phyloP scores from a whole-genome alignment of 2,329 filamentous ascomycete species.

The Metarhizium brunneum region DNA sequence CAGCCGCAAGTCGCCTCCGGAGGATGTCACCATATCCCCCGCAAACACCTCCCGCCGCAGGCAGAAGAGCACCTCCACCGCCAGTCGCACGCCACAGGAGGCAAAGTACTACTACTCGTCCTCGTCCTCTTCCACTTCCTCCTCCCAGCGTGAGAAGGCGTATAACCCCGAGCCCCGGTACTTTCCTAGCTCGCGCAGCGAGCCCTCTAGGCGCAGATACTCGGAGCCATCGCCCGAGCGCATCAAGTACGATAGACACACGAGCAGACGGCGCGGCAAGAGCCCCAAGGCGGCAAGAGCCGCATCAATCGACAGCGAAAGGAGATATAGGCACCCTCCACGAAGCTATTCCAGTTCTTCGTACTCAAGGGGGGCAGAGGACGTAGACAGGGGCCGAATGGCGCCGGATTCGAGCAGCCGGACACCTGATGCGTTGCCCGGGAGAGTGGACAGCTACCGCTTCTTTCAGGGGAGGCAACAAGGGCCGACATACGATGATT shows the following conservation, averaged over 20 bases:
- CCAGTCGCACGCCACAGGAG: neutral
- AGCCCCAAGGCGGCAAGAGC: conserved; percentile 3
- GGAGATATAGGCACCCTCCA: neutral
- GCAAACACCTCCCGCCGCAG: neutral
- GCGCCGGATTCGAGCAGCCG: neutral
- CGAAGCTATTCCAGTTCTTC: neutral
- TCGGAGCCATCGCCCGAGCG: neutral
- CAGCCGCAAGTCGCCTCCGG: neutral
- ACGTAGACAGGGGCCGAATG: neutral
- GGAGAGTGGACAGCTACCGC: conserved; percentile 18
- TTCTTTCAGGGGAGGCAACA: conserved; percentile 16
- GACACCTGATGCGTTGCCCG: conserved; percentile 7
- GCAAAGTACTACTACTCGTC: neutral
- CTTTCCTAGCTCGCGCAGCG: neutral
- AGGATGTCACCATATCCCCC: neutral
- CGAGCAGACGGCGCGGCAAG: neutral
- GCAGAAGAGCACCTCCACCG: neutral
- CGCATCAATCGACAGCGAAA: neutral
- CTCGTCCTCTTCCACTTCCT: no score
- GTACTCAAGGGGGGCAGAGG: conserved; percentile 5
- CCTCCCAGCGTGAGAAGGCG: neutral
- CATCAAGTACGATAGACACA: neutral
- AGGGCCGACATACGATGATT: conserved; percentile 16
- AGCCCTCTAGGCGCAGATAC: neutral
- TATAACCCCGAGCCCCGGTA: neutral